Evolutionary conservation across 257 asterid genomes (phyloP).

Genomic region (Jasminum sambac): DNA sequence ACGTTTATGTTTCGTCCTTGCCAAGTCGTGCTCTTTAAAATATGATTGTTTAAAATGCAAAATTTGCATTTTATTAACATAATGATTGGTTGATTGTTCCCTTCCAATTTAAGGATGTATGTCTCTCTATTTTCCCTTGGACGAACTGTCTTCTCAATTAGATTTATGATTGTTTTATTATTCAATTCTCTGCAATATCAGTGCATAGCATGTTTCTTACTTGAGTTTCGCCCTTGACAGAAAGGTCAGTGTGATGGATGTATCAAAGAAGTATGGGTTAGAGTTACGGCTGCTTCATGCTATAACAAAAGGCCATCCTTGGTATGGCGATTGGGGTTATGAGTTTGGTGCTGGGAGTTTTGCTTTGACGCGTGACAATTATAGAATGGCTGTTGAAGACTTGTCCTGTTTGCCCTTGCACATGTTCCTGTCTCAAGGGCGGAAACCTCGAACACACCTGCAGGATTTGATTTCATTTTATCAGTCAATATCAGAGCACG

Average conservation of each 20-base stretch:
- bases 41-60: not conserved
- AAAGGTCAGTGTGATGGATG: constrained; percentile 92
- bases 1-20: not conserved
- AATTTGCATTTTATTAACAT: not conserved
- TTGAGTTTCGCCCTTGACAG: constrained; percentile 36
- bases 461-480: constrained; percentile 81
- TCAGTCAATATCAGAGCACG: constrained; percentile 78
- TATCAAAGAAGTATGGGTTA: constrained; percentile 87
- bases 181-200: not conserved
- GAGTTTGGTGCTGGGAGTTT: constrained; percentile 90
- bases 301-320: constrained; percentile 74
- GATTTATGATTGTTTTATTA: not conserved
- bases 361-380: constrained; percentile 60
- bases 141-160: not conserved
- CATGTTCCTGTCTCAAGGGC: constrained; percentile 65
- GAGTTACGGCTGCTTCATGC: constrained; percentile 85
- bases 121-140: not conserved
- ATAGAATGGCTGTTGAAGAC: constrained; percentile 50
- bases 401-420: constrained; percentile 68
- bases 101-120: not conserved
- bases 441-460: constrained; percentile 70
- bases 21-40: not conserved
- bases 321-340: constrained; percentile 99
- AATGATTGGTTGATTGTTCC: not conserved
- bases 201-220: constrained; percentile 1